Evolutionary conservation across 306 rosid genomes (phyloP).

Genomic region (Quercus dentata): DNA sequence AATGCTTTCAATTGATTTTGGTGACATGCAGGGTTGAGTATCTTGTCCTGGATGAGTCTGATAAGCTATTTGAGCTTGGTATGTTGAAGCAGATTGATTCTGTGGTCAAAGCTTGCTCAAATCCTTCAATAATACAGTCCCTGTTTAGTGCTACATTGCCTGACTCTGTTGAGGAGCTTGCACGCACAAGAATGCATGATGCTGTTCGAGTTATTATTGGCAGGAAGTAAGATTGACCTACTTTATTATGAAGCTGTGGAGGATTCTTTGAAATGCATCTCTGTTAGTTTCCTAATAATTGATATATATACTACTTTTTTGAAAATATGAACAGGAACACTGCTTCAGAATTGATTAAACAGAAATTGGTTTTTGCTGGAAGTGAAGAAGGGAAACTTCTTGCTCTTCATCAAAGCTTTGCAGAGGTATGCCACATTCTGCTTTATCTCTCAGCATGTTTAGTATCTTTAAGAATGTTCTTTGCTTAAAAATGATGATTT

Average conservation of each 20-base stretch:
- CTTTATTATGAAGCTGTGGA: constrained; percentile 4
- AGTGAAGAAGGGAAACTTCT: constrained; percentile 92
- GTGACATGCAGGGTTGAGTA: constrained; percentile 69
- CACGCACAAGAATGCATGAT: constrained; percentile 94
- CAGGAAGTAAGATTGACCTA: constrained; percentile 64
- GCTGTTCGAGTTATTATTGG: constrained; percentile 94
- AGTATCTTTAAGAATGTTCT: not conserved
- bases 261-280: not conserved
- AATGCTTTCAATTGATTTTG: constrained; percentile 21
- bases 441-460: not conserved
- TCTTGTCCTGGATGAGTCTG: constrained; percentile 95
- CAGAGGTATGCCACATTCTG: constrained; percentile 51
- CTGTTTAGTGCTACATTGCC: constrained; percentile 96
- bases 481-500: not conserved
- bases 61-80: constrained; percentile 89
- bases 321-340: constrained; percentile 61
- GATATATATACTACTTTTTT: constrained; percentile 20
- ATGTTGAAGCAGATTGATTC: constrained; percentile 81
- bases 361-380: constrained; percentile 81
- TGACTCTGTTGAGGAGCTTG: constrained; percentile 90
- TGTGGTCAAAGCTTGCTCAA: constrained; percentile 86
- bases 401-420: constrained; percentile 89
- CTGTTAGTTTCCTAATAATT: constrained; percentile 1
- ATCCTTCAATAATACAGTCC: constrained; percentile 78
- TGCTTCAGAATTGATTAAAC: constrained; percentile 85